These are phyloP conservation scores for Diaporthe citri DNA, from an alignment of 2,329 filamentous ascomycete species.

Conservation along the genomic window DNA sequence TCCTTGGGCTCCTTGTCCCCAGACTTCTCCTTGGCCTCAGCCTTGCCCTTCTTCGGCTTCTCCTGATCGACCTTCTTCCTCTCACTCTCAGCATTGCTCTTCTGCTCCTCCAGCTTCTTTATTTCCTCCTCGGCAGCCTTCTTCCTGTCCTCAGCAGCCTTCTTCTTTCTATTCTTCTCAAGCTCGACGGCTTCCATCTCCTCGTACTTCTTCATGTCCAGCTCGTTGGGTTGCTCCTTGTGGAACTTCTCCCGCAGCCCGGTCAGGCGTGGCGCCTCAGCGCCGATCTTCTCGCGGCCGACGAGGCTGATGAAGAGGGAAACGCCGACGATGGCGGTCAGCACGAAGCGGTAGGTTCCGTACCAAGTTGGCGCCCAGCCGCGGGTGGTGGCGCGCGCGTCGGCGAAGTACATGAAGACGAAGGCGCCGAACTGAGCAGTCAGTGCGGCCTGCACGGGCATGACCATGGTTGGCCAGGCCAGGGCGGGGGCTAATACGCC, in stretches of 20 bases:
- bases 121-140: conserved; percentile 44
- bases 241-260: conserved; percentile 55
- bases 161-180: conserved; percentile 52
- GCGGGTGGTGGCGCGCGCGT: conserved; percentile 76
- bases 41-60: conserved; percentile 34
- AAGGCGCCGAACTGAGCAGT: conserved; percentile 90
- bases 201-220: conserved; percentile 59
- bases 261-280: conserved; percentile 51
- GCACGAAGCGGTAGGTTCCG: conserved; percentile 87
- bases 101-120: conserved; percentile 52
- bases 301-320: conserved; percentile 86
- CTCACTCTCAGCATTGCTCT: conserved; percentile 45
- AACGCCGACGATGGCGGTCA: conserved; percentile 89
- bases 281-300: conserved; percentile 81
- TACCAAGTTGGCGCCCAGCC: conserved; percentile 93
- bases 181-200: conserved; percentile 59
- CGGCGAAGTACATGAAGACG: conserved; percentile 86
- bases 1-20: conserved; percentile 31
- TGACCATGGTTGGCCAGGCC: conserved; percentile 90
- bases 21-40: conserved; percentile 37
- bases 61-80: conserved; percentile 40
- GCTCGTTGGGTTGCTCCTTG: conserved; percentile 48
- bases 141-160: conserved; percentile 56
- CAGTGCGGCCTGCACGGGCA: conserved; percentile 87
- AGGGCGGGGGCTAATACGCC: conserved; percentile 83